Evolutionary conservation across 129 eudicot species (phyloP).

Genomic region (Chrysanthemum makinoi): DNA sequence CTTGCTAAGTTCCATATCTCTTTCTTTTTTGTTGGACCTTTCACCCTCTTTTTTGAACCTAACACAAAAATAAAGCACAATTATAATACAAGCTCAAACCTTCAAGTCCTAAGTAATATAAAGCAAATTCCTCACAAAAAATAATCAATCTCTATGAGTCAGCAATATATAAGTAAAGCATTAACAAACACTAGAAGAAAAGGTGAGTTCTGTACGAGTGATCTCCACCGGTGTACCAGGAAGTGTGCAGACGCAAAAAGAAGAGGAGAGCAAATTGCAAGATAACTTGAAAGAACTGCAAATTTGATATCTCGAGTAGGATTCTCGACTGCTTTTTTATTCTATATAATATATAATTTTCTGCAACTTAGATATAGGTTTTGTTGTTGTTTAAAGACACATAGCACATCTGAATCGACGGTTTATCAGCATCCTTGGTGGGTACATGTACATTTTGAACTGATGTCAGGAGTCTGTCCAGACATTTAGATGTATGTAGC

Average conservation of each 20-base stretch:
- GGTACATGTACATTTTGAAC: neutral
- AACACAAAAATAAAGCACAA: too few species aligned
- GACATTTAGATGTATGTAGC: neutral
- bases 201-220: neutral
- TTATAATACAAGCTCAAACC: too few species aligned
- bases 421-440: neutral
- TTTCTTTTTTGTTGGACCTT: too few species aligned
- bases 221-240: neutral
- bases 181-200: neutral
- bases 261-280: slow-evolving; percentile 10
- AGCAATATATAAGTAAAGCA: too few species aligned
- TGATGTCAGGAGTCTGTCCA: neutral
- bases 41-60: too few species aligned
- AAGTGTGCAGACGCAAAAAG: slow-evolving; percentile 11
- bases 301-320: slow-evolving; percentile 27
- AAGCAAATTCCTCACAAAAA: too few species aligned
- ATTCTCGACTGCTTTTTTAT: slow-evolving; percentile 17
- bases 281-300: slow-evolving; percentile 33
- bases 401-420: neutral
- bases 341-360: neutral
- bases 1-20: too few species aligned
- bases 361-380: slow-evolving; percentile 14
- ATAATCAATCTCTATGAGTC: too few species aligned
- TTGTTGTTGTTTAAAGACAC: neutral
- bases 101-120: too few species aligned